Evolutionary conservation across 352 stramenopile species (phyloP), one percentile per base, ranked within the genome.

Genomic region (Achlya hypogyna): DNA sequence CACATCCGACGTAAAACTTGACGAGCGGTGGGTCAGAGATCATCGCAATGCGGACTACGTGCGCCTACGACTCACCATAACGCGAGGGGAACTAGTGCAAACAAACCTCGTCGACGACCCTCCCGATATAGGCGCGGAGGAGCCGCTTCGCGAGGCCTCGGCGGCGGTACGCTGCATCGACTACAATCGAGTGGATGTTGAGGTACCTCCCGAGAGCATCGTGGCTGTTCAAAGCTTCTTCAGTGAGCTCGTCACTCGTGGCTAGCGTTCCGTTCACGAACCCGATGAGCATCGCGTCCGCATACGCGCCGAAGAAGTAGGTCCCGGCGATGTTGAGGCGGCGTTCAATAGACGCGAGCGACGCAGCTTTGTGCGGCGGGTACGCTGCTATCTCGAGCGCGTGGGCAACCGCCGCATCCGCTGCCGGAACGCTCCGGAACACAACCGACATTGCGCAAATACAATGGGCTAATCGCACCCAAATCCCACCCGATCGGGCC

Each of bases 121-220:
- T 14, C 4, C 60, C 52, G 22, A 97, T 70, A 74, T 97, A 98
- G 53, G 84, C 72, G 47, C 83, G 69, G 8, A 98, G 72, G 79
- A 96, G 92, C 20, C 72, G 59, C 2, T 65, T 79, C 6, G 85
- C 89, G 10, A 96, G 51, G 28, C 89, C 89, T 53, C 74, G 71
- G 32, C 82, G 76, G 53, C 87, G 78, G 64, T 87, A 85, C n/a
- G 81, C 72, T 20, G 79, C 53, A 34, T 82, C 77, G 22, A 91
- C 73, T 0, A 95, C 84, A 3, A 98, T 86, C 38, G 78, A 94
- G 76, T 97, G 91, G 75, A 98, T 95, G 35, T 82, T 92, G 5
- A 98, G 76, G 54, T 86, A 74, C 5, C 70, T 56, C 29, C 89
- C 89, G 0, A 69, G 49, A 1, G 89, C 70, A 56, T 93, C 77